phyloP scores from a whole-genome alignment of 805 yeast genomes.

The Sugiyamaella mastotermitis region DNA sequence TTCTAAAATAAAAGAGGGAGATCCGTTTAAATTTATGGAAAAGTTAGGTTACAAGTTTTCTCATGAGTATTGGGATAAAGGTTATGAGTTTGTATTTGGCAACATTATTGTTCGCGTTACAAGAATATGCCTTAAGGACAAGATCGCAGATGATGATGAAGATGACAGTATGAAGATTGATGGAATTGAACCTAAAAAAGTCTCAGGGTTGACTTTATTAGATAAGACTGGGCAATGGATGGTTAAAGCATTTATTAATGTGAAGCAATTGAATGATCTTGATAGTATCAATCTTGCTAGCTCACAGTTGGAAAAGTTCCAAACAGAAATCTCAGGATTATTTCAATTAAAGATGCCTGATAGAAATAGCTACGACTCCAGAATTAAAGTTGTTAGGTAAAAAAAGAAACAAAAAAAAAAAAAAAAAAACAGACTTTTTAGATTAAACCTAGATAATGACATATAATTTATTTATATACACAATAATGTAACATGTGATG shows the following conservation, averaged over 20 bases:
- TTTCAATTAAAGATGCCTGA: constrained; percentile 70
- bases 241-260: constrained; percentile 63
- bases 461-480: neutral
- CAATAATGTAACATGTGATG: no score
- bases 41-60: constrained; percentile 68
- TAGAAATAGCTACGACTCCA: constrained; percentile 76
- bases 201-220: constrained; percentile 14
- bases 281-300: constrained; percentile 63
- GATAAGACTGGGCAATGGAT: constrained; percentile 28
- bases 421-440: neutral
- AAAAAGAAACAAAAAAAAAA: no score
- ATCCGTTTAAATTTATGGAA: constrained; percentile 38
- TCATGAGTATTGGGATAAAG: constrained; percentile 55
- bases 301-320: constrained; percentile 53
- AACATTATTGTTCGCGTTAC: constrained; percentile 52
- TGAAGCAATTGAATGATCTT: constrained; percentile 66
- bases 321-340: constrained; percentile 61
- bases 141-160: constrained; percentile 3
- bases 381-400: no score
- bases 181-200: neutral
- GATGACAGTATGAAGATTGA: constrained; percentile 4
- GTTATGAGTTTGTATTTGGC: constrained; percentile 56
- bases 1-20: constrained; percentile 32
- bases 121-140: constrained; percentile 38
- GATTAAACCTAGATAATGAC: neutral